Evolutionary conservation across 805 yeast genomes (phyloP).

Genomic region (Yarrowia alimentaria): DNA sequence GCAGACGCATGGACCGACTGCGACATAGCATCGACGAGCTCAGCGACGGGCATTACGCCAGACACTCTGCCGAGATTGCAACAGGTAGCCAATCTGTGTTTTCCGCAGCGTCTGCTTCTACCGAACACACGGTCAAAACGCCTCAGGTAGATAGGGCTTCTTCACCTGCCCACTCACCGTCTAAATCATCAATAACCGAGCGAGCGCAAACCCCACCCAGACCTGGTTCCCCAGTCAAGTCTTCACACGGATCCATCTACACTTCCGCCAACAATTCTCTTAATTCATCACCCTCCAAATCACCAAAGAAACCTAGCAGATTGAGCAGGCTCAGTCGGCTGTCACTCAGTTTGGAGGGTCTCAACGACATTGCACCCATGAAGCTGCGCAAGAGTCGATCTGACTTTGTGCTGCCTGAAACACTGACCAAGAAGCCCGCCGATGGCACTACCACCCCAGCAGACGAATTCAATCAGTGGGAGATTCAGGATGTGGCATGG

Average conservation of each 20-base stretch:
- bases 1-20: conserved; percentile 9
- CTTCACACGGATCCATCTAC: conserved; percentile 17
- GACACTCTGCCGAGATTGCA: not conserved
- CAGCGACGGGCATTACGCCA: not conserved
- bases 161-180: no score
- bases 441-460: conserved; percentile 1
- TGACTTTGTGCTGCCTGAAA: not conserved
- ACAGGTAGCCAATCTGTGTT: conserved; percentile 15
- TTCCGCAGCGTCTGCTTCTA: conserved; percentile 1
- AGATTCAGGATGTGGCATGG: conserved; percentile 27
- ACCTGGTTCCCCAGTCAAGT: conserved; percentile 1
- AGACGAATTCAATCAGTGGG: conserved; percentile 28
- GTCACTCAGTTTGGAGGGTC: conserved; percentile 5
- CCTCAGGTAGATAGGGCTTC: not conserved
- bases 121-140: conserved; percentile 6
- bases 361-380: conserved; percentile 15
- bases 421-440: not conserved
- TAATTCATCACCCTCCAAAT: conserved; percentile 8
- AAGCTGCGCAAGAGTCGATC: conserved; percentile 20
- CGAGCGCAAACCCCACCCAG: not conserved
- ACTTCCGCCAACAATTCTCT: conserved; percentile 8
- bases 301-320: conserved; percentile 9
- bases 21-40: conserved; percentile 20
- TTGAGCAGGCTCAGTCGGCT: conserved; percentile 20
- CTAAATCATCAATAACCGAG: no score